Evolutionary conservation across 306 rosid genomes (phyloP), one percentile per base, ranked within the genome.

Genomic region (Trichosanthes truncata): DNA sequence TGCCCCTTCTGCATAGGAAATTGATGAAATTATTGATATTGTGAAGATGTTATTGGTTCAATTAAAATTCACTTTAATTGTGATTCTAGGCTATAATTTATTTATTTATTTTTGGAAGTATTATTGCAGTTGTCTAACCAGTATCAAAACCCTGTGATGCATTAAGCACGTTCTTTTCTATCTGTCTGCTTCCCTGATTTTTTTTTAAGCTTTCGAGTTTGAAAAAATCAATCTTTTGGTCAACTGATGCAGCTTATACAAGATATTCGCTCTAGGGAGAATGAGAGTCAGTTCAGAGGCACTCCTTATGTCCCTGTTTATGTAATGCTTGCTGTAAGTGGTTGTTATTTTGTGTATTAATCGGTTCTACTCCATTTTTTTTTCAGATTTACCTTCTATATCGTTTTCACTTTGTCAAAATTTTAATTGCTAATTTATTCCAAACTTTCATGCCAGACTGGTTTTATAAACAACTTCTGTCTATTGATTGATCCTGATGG

Each of bases 401-500:
- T 80, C 61, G 53, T 43, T 76, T 83, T 61, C 52, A 55, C 74
- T 49, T 59, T 71, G 65, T 76, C 46, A 18, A 63, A 46, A 36
- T 46, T 76, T 65, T 43, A 77, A 18, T 43, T 82, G 75, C 56
- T 82, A 69, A 84, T 85, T 20, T 62, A 45, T 25, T 59, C 63
- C 74, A 75, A 72, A 43, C 76, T 80, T 83, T 80, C 86, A 62
- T 86, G 83, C 83, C 92, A 95, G 99, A 89, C 88, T 83, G 91
- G 90, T 83, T 81, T 87, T 74, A 77, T 95, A 59, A 90, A 89
- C 89, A 91, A 93, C 80, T 92, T 85, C 83, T 87, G 99, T 84
- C 97, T 91, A 84, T 89, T 95, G 90, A 86, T 92, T 84, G 96
- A 92, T 86, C 96, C 96, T 63, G 93, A 89, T 45, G 90, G 97